Percentiles rank a stretch among this genome's conserved stretches.
phyloP scores from a whole-genome alignment of 768 basidiomycete species.

The Pisolithus tinctorius region DNA sequence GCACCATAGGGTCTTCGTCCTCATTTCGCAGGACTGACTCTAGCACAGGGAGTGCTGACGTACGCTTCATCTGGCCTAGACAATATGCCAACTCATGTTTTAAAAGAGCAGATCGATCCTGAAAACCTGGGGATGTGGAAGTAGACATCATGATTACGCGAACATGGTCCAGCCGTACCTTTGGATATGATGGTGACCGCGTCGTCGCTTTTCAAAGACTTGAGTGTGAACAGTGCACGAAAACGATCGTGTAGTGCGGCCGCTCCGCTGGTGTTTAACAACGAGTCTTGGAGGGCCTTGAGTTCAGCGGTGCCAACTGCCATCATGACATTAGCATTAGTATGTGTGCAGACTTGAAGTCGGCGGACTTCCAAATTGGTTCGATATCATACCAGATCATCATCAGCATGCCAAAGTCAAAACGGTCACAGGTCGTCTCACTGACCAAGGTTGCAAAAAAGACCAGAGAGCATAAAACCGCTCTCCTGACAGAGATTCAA shows the following conservation, averaged over 20 bases:
- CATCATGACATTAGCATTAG: no score
- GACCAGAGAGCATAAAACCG: constrained; percentile 84
- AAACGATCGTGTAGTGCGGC: constrained; percentile 84
- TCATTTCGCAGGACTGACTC: constrained; percentile 66
- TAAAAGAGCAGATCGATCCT: constrained; percentile 80
- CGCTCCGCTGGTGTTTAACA: constrained; percentile 70
- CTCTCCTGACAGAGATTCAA: constrained; percentile 81
- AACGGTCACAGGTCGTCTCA: constrained; percentile 84
- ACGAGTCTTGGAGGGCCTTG: constrained; percentile 57
- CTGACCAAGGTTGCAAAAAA: constrained; percentile 93
- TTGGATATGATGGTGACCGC: constrained; percentile 82
- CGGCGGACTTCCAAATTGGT: constrained; percentile 45
- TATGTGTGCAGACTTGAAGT: constrained; percentile 25
- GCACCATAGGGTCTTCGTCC: constrained; percentile 88
- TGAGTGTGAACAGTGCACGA: constrained; percentile 87
- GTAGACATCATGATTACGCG: background rate
- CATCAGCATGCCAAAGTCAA: constrained; percentile 68
- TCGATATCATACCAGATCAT: constrained; percentile 25
- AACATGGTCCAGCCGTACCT: constrained; percentile 39
- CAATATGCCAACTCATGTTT: constrained; percentile 98
- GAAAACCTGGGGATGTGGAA: constrained; percentile 51
- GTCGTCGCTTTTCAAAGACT: constrained; percentile 69
- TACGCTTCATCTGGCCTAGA: constrained; percentile 81
- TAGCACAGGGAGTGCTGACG: constrained; percentile 70
- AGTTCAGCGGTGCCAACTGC: constrained; percentile 38